Conservation (phyloP, 2,329 filamentous ascomycete genomes). For the Rugonectria rugulosa region DNA sequence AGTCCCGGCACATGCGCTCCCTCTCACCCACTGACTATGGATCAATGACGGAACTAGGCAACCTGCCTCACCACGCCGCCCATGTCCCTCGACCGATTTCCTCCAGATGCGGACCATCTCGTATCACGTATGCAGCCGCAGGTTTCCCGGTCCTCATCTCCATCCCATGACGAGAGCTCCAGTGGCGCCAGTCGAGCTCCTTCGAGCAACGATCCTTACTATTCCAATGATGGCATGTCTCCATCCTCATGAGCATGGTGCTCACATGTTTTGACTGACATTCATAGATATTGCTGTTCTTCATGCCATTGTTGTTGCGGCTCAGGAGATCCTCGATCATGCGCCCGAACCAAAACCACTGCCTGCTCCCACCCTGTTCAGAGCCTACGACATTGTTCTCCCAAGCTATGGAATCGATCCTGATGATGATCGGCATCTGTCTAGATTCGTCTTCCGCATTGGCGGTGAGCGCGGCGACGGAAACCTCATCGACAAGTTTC, state of each 20-base stretch:
- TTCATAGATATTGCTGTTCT: slow-evolving; percentile 80
- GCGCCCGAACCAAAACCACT: slow-evolving; percentile 68
- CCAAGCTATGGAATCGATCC: slow-evolving; percentile 72
- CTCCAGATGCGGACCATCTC: slow-evolving; percentile 33
- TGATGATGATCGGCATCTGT: slow-evolving; percentile 78
- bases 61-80: slow-evolving; percentile 38
- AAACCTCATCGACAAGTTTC: slow-evolving; percentile 74
- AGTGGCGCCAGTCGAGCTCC: slow-evolving; percentile 38
- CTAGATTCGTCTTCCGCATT: slow-evolving; percentile 81
- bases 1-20: slow-evolving; percentile 18
- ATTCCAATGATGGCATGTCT: slow-evolving; percentile 66
- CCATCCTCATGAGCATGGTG: background rate
- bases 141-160: slow-evolving; percentile 30
- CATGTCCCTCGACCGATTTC: slow-evolving; percentile 30
- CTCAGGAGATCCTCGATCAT: slow-evolving; percentile 68
- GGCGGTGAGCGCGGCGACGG: slow-evolving; percentile 67
- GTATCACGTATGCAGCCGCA: slow-evolving; percentile 41
- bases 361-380: slow-evolving; percentile 80
- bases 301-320: slow-evolving; percentile 77
- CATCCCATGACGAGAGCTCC: slow-evolving; percentile 39
- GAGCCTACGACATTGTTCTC: slow-evolving; percentile 81
- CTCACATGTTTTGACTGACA: slow-evolving; percentile 18
- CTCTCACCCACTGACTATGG: slow-evolving; percentile 41
- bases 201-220: slow-evolving; percentile 52
- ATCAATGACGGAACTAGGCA: slow-evolving; percentile 42